Percentiles rank a stretch among this genome's conserved stretches.
These are phyloP conservation scores for Chaetothyriales sp. DNA, from an alignment of 2,329 filamentous ascomycete genomes.

Conservation along the genomic window DNA sequence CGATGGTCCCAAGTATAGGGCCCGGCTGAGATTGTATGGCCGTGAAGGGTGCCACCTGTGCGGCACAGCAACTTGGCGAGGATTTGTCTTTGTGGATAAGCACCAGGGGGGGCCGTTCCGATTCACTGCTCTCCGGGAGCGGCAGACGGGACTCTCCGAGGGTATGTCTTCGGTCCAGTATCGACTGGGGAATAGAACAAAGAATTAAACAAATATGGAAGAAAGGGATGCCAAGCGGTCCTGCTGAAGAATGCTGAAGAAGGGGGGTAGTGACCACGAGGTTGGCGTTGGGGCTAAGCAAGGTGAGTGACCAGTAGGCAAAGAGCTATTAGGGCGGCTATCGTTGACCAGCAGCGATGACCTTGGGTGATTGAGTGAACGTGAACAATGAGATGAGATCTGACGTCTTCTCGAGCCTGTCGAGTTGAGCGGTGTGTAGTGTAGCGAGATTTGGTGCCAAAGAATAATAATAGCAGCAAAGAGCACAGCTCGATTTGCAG, in stretches of 20 bases:
- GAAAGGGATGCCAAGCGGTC: background rate
- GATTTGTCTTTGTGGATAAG: background rate
- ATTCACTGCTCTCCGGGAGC: conserved; percentile 7
- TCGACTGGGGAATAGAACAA: background rate
- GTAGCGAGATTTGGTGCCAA: background rate
- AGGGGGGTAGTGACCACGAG: background rate
- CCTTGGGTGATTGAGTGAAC: conserved; percentile 6
- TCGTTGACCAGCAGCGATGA: conserved; percentile 16
- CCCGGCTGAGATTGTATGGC: background rate
- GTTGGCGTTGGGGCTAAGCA: background rate
- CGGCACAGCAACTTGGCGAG: background rate
- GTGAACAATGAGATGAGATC: background rate
- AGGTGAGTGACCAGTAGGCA: background rate
- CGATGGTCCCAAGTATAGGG: background rate
- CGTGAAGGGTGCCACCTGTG: background rate
- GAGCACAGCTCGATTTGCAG: conserved; percentile 9
- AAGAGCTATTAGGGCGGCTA: conserved; percentile 13
- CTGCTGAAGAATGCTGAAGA: background rate
- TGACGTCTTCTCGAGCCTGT: background rate
- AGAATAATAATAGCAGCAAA: conserved; percentile 6
- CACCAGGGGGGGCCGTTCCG: background rate
- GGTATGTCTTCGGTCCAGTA: background rate
- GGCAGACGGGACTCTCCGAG: background rate
- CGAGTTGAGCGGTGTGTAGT: conserved; percentile 1
- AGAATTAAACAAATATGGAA: background rate